Conservation (phyloP, 176 grass and related monocot species). For the Carex parvula region DNA sequence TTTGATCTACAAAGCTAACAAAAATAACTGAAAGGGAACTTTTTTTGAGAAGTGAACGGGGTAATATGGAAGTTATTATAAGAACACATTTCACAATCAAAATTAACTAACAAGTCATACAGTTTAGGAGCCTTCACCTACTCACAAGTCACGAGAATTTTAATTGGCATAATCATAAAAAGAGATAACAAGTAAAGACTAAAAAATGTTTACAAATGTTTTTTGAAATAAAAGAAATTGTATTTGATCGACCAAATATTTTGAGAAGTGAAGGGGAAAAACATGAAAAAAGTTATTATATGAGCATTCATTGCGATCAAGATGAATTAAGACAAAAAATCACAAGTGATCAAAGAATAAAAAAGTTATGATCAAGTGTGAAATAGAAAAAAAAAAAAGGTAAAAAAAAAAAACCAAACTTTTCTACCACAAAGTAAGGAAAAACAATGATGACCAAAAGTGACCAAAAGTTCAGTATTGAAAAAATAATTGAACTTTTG, state of each 20-base stretch:
- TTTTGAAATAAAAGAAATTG: background rate
- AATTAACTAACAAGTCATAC: background rate
- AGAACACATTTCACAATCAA: background rate
- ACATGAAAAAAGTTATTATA: background rate
- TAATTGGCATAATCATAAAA: background rate
- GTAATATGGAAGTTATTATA: background rate
- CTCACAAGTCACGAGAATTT: background rate
- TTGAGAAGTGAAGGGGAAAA: background rate
- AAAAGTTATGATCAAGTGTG: background rate
- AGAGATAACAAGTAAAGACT: background rate
- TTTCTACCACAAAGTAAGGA: background rate
- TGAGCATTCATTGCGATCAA: background rate
- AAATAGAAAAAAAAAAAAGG: background rate
- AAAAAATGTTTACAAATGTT: background rate
- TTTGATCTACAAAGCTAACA: background rate
- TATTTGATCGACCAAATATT: background rate
- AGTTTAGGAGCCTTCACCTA: background rate
- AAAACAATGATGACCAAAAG: background rate
- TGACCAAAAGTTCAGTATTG: background rate
- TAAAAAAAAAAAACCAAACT: background rate
- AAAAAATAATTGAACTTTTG: background rate
- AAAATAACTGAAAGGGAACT: background rate
- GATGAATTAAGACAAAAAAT: background rate
- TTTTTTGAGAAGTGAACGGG: background rate
- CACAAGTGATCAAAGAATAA: conserved; percentile 15